Percentiles rank a stretch among this genome's conserved stretches.
These are phyloP conservation scores for Epichloe baconii DNA, from an alignment of 2,329 filamentous ascomycete genomes.

Conservation along the genomic window DNA sequence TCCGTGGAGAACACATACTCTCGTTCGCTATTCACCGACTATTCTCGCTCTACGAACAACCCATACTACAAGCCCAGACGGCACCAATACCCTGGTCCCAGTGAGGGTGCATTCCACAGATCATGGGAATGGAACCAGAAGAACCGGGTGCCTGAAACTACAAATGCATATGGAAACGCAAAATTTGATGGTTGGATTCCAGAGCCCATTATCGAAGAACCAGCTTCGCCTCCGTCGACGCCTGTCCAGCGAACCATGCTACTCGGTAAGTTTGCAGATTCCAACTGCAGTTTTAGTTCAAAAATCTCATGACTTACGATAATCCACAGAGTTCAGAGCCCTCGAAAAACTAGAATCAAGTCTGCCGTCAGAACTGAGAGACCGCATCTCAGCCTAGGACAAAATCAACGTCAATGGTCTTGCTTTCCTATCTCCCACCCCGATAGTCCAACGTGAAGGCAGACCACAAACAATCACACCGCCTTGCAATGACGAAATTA, in stretches of 20 bases:
- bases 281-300: not conserved
- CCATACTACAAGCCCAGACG: slow-evolving; percentile 22
- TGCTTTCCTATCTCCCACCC: not conserved
- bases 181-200: slow-evolving; percentile 12
- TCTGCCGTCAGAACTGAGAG: not conserved
- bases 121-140: slow-evolving; percentile 2
- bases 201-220: slow-evolving; percentile 23
- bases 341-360: not conserved
- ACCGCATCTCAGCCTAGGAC: not conserved
- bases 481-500: too few species aligned
- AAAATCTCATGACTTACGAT: not conserved
- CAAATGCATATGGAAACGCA: not conserved
- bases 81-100: slow-evolving; percentile 7
- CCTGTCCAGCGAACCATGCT: slow-evolving; percentile 13
- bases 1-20: not conserved
- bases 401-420: not conserved
- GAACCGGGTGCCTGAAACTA: not conserved
- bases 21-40: slow-evolving; percentile 10
- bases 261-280: slow-evolving; percentile 15
- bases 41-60: slow-evolving; percentile 16
- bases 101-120: not conserved
- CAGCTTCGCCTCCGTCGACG: slow-evolving; percentile 14
- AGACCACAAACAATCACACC: not conserved
- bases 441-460: not conserved
- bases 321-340: not conserved